Base-by-base conservation (phyloP, 164 flowering plant species). In the Chimonanthus salicifolius region DNA sequence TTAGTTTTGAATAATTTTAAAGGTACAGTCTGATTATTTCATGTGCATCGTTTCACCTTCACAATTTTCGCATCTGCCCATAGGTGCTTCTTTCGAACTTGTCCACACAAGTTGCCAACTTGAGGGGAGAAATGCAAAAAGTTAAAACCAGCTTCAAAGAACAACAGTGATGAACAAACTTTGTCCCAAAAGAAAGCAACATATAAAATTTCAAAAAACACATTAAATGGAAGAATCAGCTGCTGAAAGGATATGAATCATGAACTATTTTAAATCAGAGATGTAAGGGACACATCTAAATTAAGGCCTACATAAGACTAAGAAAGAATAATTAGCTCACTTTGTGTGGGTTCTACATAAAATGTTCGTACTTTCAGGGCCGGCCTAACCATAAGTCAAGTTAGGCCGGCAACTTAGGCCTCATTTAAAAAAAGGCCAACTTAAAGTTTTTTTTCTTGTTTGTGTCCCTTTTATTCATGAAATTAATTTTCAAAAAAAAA, bases 51-150 rank as follows among this genome's bases (percentile, higher is more conserved):
- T 15, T 70, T 73, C 78, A 94, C 99, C 97, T 94, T 96, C 8
- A 91, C 92, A 79, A 84, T 81, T 81, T 92, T 92, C 49, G 90
- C 87, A 84, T 94, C 98, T 47, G 97, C 98, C 99, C 99, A 96
- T 49, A 90, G 97, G 68, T 78, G 95, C 78, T 76, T 88, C 84
- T 89, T 85, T 54, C 97, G 85, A 9, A 96, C 83, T 79, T 86
- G 83, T 47, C 83, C 91, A 78, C 89, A 84, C 47, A 96, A 78
- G 50, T 92, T 92, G 72, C 99, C 98, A 74, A 92, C 99, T 95
- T 74, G 45, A 75, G 50, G 69, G 49, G 20, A 47, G 49, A 62
- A 45, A 33, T 33, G n/a, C n/a, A 72, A 20, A 44, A 54, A 44
- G 49, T 20, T 11, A 50, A 47, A 20, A 72, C 49, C 67, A 71